A percentile compares a stretch with the other conserved stretches of the same genome.
Evolutionary conservation across 208 protist species (phyloP).

Genomic region (Histomonas meleagridis): DNA sequence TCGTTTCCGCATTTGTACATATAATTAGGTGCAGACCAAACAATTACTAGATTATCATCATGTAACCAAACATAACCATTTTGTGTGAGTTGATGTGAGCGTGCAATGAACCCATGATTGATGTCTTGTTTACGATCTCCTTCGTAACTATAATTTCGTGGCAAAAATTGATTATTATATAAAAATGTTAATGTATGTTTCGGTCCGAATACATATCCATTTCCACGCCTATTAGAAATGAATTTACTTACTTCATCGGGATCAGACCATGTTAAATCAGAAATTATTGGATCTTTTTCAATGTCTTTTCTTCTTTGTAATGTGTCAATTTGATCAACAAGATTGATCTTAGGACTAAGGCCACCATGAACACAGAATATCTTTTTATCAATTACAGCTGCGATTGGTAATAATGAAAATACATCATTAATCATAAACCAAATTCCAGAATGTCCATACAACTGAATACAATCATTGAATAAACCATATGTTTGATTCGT

Average conservation of each 20-base stretch:
- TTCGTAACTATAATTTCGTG: neutral
- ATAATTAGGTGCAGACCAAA: constrained; percentile 10
- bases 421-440: neutral
- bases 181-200: too few relatives aligned
- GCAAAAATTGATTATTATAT: too few relatives aligned
- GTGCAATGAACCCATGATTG: neutral
- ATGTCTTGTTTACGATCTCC: neutral
- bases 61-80: neutral
- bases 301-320: too few relatives aligned
- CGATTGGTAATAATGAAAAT: neutral
- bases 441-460: neutral
- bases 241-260: neutral
- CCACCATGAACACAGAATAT: constrained; percentile 28
- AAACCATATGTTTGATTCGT: neutral
- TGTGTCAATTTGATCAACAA: neutral
- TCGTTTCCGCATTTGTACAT: neutral
- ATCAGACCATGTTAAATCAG: neutral
- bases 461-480: neutral
- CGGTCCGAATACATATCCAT: neutral
- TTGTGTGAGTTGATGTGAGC: neutral
- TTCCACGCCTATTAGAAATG: neutral
- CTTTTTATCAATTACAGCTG: neutral
- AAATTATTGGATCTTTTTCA: too few relatives aligned
- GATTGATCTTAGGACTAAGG: neutral
- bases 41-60: neutral